A percentile compares a stretch with the other conserved stretches of the same genome.
Evolutionary conservation across 345 rosid species (phyloP).

Genomic region (Jatropha curcas): DNA sequence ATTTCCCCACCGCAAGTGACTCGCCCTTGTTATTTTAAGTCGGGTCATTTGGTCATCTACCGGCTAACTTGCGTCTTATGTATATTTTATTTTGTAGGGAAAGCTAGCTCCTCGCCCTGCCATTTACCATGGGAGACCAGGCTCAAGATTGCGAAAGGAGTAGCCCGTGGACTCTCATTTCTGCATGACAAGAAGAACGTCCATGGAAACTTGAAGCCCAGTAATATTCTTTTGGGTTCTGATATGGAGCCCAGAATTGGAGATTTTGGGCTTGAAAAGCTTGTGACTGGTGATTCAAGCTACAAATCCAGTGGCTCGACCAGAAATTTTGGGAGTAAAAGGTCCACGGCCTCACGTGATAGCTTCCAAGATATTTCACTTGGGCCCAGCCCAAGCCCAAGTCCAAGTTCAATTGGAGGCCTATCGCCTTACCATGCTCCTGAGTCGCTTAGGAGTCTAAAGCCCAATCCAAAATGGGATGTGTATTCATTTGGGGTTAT

Average conservation of each 20-base stretch:
- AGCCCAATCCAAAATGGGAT: conserved; percentile 90
- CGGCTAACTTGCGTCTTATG: conserved; percentile 10
- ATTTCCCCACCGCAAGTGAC: neutral
- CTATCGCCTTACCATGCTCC: conserved; percentile 77
- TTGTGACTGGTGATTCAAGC: conserved; percentile 62
- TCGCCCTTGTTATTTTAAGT: neutral
- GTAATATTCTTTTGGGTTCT: conserved; percentile 69
- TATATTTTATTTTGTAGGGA: conserved; percentile 49
- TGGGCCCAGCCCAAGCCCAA: conserved; percentile 71
- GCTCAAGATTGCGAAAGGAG: conserved; percentile 74
- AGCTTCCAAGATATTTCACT: conserved; percentile 55
- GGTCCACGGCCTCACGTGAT: conserved; percentile 55
- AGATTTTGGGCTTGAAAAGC: conserved; percentile 85
- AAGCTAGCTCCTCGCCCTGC: conserved; percentile 80
- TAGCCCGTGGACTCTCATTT: conserved; percentile 75
- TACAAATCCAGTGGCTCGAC: conserved; percentile 61
- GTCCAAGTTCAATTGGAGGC: conserved; percentile 63
- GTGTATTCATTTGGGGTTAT: conserved; percentile 81
- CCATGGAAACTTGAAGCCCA: conserved; percentile 87
- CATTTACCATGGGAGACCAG: conserved; percentile 86
- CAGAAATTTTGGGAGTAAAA: conserved; percentile 76
- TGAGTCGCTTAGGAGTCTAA: conserved; percentile 76
- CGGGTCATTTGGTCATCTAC: neutral
- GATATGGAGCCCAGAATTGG: conserved; percentile 84
- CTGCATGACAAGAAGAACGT: conserved; percentile 90